Evolutionary conservation across 352 stramenopile species (phyloP).

Genomic region (Pythium volutum): DNA sequence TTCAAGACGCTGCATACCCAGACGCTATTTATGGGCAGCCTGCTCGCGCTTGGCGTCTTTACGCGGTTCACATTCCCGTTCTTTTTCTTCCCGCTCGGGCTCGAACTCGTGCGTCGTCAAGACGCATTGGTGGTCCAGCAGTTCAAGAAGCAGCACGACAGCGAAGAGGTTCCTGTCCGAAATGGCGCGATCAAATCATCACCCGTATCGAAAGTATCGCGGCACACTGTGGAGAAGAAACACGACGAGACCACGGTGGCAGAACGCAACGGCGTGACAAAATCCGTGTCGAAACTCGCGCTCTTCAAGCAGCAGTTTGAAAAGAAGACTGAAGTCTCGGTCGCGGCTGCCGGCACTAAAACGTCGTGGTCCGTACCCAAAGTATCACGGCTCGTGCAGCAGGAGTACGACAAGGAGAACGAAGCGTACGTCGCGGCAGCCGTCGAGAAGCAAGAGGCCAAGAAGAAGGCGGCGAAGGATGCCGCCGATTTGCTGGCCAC

Average conservation of each 20-base stretch:
- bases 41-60: constrained; percentile 74
- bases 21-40: constrained; percentile 52
- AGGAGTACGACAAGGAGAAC: not conserved
- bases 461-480: not conserved
- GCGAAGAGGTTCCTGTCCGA: not conserved
- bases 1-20: constrained; percentile 39
- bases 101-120: constrained; percentile 61
- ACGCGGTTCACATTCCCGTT: constrained; percentile 79
- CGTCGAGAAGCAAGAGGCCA: not conserved
- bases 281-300: not conserved
- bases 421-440: not conserved
- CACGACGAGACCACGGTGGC: no score
- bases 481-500: not conserved
- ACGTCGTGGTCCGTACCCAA: not conserved
- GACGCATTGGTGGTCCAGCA: constrained; percentile 33
- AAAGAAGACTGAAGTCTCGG: not conserved
- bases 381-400: not conserved
- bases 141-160: constrained; percentile 29
- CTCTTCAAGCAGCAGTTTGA: not conserved
- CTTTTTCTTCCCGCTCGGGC: constrained; percentile 74
- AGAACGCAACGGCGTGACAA: no score
- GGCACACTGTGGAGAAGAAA: no score
- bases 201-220: not conserved
- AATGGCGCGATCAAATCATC: not conserved
- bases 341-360: not conserved